Evolutionary conservation across 768 basidiomycete genomes (phyloP).

Genomic region (Suillus hirtellus): DNA sequence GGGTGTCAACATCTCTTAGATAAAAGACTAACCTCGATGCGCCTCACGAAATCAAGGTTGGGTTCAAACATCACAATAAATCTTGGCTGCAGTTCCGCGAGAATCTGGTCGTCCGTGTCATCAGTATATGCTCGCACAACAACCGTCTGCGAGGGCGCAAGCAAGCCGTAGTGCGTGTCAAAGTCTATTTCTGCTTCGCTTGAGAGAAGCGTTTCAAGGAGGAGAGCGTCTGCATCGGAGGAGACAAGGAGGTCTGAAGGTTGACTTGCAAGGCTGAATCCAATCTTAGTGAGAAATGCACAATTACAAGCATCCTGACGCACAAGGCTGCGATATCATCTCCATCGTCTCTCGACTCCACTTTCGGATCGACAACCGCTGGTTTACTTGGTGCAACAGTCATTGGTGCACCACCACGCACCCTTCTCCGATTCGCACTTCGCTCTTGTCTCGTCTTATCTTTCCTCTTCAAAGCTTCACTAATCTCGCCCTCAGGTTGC

Average conservation of each 20-base stretch:
- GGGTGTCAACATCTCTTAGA: not conserved
- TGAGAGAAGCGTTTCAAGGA: constrained; percentile 27
- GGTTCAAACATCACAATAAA: constrained; percentile 98
- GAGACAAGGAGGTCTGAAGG: constrained; percentile 16
- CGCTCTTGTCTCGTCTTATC: constrained; percentile 63
- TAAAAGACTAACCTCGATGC: constrained; percentile 71
- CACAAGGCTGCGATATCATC: constrained; percentile 60
- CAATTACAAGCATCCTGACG: constrained; percentile 22
- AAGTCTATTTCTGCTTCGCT: constrained; percentile 55
- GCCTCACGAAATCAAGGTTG: constrained; percentile 86
- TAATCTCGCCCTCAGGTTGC: constrained; percentile 44
- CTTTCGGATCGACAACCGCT: constrained; percentile 12
- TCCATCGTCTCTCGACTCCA: constrained; percentile 21
- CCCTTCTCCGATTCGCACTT: constrained; percentile 63
- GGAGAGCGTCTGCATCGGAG: constrained; percentile 22
- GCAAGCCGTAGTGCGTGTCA: constrained; percentile 76
- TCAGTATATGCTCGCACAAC: constrained; percentile 87
- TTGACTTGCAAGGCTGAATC: constrained; percentile 23
- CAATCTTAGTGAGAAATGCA: not conserved
- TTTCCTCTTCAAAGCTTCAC: constrained; percentile 78
- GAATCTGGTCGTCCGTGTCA: constrained; percentile 86
- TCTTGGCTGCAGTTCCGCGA: constrained; percentile 84
- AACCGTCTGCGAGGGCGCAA: constrained; percentile 77
- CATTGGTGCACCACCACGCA: constrained; percentile 68
- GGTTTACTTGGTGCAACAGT: constrained; percentile 14